Evolutionary conservation across 1,284 basidiomycete species (phyloP), one percentile per base, ranked within the genome.

Genomic region (Singerocomus inundabilis): DNA sequence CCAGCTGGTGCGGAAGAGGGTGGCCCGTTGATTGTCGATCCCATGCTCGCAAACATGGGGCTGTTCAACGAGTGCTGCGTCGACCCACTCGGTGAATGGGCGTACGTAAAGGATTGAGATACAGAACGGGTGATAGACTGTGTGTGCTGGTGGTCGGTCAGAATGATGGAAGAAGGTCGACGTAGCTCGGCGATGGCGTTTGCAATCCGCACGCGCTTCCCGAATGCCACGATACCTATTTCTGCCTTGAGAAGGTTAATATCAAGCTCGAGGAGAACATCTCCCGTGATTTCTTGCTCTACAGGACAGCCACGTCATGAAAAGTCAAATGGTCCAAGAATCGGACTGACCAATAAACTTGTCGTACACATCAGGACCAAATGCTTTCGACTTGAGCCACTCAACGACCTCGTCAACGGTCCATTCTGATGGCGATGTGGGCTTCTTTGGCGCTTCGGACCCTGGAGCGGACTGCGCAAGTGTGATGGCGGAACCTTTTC

Each of bases 271-370:
- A 99, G 81, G 5, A 99, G 80, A 21, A 98, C 91, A 61, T 99
- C 97, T 13, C 97, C 96, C 0, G 93, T 91, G 53, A 99, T 99
- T 70, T 99, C 96, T 80, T 99, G 95, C 70, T 97, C 93, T 90
- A 64, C 24, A 44, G 38, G 21, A 56, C 24, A 49, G 26, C 18
- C 46, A 12, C 1, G 26, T 60, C 8, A 48, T 10, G 32, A 5
- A 35, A 32, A 16, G n/a, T 39, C 4, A 11, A 21, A 36, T 42
- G 12, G 45, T 15, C 5, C 49, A 28, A 34, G 38, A 35, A 44
- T 43, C 28, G 34, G 9, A 73, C 81, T 53, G 57, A 90, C 91
- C 91, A 37, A 77, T 81, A 62, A 99, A 98, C 69, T 93, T 96
- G 57, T 83, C 80, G 55, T 88, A 85, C 2, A 93, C 85, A 40